Evolutionary conservation across 441 rosid genomes (phyloP), one percentile per base, ranked within the genome.

Genomic region (Euphorbia schlechtendalii): DNA sequence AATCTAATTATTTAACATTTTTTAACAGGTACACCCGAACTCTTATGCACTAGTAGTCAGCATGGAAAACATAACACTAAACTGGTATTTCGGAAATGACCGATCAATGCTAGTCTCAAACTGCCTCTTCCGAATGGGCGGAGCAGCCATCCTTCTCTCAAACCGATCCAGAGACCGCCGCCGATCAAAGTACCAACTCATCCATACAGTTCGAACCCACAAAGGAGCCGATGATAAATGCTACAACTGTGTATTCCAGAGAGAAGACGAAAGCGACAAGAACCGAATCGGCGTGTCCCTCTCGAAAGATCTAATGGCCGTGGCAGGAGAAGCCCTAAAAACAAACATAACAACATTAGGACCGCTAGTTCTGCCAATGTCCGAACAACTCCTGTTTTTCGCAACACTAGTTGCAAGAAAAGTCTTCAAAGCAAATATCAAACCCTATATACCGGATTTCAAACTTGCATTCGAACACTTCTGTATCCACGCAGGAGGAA

Each of bases 71-170:
- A 86, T 86, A 63, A 92, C 96, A 22, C 73, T 83, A 34, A 89
- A 91, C 65, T 86, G 96, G 98, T 92, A 87, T 73, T 83, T 80
- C 56, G 96, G 98, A 5, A 87, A 92, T 49, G 96, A 92, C 77
- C 77, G 90, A 30, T 89, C 98, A 30, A 92, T 89, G 96, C 78
- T 92, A 41, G 83, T 92, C 41, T n/a, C n/a, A n/a, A n/a, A n/a
- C n/a, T n/a, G n/a, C n/a, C n/a, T n/a, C n/a, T n/a, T n/a, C n/a
- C n/a, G 98, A 12, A 83, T 92, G 88, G 96, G 98, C 2, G 96
- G 93, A 0, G 96, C 96, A 0, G 98, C 98, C 9, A 80, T 92
- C 66, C 84, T 92, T 56, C 85, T 92, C 71, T 85, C 98, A 5
- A 92, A 85, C 83, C 80, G 79, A 27, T 52, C 71, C 41, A 71